Evolutionary conservation across 306 rosid species (phyloP).

Genomic region (Vigna hirtella): DNA sequence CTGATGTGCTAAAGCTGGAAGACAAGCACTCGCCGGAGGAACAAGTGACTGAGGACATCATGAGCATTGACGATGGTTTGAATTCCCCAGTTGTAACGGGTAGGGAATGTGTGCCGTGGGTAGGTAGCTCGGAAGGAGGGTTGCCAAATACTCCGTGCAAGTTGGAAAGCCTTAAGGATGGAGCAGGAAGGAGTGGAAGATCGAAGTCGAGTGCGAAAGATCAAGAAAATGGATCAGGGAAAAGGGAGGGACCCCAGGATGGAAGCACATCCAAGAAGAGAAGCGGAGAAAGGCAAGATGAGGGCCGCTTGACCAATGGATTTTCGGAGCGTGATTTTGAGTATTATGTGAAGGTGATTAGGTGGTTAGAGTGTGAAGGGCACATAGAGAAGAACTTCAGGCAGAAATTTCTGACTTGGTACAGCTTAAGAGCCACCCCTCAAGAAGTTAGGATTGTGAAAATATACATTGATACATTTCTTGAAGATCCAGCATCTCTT

Average conservation of each 20-base stretch:
- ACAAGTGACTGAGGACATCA: slow-evolving; percentile 66
- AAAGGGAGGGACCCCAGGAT: slow-evolving; percentile 72
- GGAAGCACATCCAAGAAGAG: slow-evolving; percentile 84
- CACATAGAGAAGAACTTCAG: slow-evolving; percentile 92
- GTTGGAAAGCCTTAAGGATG: slow-evolving; percentile 73
- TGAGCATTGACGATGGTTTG: slow-evolving; percentile 64
- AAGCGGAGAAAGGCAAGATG: slow-evolving; percentile 63
- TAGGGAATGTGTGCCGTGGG: slow-evolving; percentile 64
- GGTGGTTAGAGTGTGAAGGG: slow-evolving; percentile 94
- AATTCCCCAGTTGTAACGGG: slow-evolving; percentile 66
- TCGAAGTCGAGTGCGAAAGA: slow-evolving; percentile 72
- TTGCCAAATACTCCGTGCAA: slow-evolving; percentile 89
- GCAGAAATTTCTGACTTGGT: slow-evolving; percentile 97
- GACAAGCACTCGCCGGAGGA: slow-evolving; percentile 57
- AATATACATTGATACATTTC: slow-evolving; percentile 76
- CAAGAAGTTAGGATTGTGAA: slow-evolving; percentile 85
- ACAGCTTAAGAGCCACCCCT: slow-evolving; percentile 81
- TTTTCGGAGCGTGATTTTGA: slow-evolving; percentile 69
- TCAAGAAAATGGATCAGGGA: slow-evolving; percentile 63
- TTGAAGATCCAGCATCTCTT: slow-evolving; percentile 83
- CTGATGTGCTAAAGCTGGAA: slow-evolving; percentile 57
- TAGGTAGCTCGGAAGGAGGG: slow-evolving; percentile 65
- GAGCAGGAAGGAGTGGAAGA: slow-evolving; percentile 68
- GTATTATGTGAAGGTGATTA: slow-evolving; percentile 86
- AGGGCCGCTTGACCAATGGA: slow-evolving; percentile 55